These are phyloP conservation scores for Grosmannia clavigera DNA, from an alignment of 2,329 filamentous ascomycete genomes.

Conservation along the genomic window DNA sequence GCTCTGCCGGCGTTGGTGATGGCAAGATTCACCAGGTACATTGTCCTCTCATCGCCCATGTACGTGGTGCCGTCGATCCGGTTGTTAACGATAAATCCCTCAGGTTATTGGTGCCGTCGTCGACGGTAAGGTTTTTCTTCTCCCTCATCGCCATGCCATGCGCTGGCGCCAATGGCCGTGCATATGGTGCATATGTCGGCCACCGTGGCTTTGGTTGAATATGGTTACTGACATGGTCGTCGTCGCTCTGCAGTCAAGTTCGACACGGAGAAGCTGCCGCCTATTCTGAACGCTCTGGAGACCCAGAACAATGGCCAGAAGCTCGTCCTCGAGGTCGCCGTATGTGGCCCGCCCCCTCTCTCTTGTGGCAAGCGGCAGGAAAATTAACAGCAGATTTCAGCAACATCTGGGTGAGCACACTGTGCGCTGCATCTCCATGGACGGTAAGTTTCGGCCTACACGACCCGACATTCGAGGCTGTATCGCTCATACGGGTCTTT, in stretches of 20 bases:
- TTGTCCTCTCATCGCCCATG: conserved; percentile 16
- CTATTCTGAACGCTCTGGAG: conserved; percentile 94
- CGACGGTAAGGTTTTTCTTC: conserved; percentile 59
- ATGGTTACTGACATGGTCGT: conserved; percentile 13
- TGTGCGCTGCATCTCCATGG: conserved; percentile 99
- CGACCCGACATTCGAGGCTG: not conserved
- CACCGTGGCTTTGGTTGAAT: conserved; percentile 4
- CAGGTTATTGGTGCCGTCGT: conserved; percentile 98
- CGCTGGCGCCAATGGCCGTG: too few relatives aligned
- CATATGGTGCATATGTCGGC: not conserved
- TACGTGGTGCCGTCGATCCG: not conserved
- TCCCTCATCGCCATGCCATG: not conserved
- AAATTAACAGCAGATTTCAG: conserved; percentile 30
- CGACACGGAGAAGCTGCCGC: conserved; percentile 80
- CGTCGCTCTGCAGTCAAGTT: conserved; percentile 66
- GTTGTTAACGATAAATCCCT: conserved; percentile 24
- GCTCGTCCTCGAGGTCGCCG: conserved; percentile 90
- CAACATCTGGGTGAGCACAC: conserved; percentile 99
- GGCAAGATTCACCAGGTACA: conserved; percentile 57
- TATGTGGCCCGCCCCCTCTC: conserved; percentile 34
- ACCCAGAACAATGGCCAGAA: conserved; percentile 87
- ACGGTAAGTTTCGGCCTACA: conserved; percentile 52
- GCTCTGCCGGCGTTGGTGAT: conserved; percentile 43
- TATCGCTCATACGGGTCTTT: not conserved
- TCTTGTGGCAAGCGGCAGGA: conserved; percentile 16